A percentile compares a stretch with the other conserved stretches of the same genome.
Conservation (phyloP, 768 basidiomycete species). For the Strobilomyces echinocephalus region DNA sequence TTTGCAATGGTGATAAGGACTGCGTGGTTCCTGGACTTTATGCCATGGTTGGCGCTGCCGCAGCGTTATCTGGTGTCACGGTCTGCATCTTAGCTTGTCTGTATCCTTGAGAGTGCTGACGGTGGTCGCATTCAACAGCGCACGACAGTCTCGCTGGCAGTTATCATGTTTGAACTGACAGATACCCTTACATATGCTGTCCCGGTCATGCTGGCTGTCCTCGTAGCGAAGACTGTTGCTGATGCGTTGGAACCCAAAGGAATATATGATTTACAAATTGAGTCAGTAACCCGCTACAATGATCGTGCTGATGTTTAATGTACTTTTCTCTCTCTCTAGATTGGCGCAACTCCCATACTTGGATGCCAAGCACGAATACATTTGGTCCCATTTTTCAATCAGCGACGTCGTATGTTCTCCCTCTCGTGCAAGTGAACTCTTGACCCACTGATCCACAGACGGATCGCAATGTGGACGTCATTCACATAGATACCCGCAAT, state of each 20-base stretch:
- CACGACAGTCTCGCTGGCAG: conserved; percentile 89
- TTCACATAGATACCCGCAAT: conserved; percentile 67
- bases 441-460: conserved; percentile 40
- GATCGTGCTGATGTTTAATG: background rate
- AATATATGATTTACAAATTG: conserved; percentile 96
- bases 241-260: conserved; percentile 61
- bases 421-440: background rate
- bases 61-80: conserved; percentile 92
- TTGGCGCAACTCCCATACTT: conserved; percentile 88
- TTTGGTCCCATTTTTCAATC: conserved; percentile 77
- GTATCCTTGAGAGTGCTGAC: conserved; percentile 2
- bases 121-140: conserved; percentile 39
- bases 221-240: conserved; percentile 48
- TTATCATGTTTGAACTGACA: conserved; percentile 95
- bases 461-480: conserved; percentile 60
- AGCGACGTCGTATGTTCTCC: conserved; percentile 63
- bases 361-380: conserved; percentile 83
- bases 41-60: conserved; percentile 95
- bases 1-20: conserved; percentile 58
- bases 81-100: conserved; percentile 35
- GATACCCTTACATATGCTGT: conserved; percentile 89
- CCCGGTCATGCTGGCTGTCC: conserved; percentile 82
- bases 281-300: conserved; percentile 34
- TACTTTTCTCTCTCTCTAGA: conserved; percentile 26
- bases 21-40: conserved; percentile 90